phyloP scores from a whole-genome alignment of 2,329 filamentous ascomycete species.

The Juglanconis sp. region DNA sequence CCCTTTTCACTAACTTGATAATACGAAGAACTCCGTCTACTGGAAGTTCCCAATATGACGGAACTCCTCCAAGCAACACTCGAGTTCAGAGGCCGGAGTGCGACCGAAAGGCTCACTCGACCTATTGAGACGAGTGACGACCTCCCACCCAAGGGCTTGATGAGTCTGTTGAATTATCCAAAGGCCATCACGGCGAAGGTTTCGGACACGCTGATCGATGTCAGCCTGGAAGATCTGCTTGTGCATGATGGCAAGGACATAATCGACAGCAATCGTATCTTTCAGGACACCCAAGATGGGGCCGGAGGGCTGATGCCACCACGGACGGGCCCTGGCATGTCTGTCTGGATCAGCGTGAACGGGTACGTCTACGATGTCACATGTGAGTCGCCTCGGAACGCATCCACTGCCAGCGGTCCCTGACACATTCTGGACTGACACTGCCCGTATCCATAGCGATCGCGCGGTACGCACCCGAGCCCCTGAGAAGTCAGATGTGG shows the following conservation, averaged over 20 bases:
- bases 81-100: too few relatives aligned
- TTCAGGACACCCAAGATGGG: too few relatives aligned
- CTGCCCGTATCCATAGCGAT: not conserved
- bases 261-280: not conserved
- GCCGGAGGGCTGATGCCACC: too few relatives aligned
- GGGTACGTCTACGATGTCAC: not conserved
- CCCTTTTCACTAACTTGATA: too few relatives aligned
- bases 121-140: not conserved
- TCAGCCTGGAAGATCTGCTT: not conserved
- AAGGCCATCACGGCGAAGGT: slow-evolving; percentile 6
- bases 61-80: too few relatives aligned
- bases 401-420: too few relatives aligned
- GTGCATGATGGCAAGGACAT: not conserved
- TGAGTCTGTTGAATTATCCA: not conserved
- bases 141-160: not conserved
- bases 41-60: too few relatives aligned
- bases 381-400: not conserved
- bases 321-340: not conserved
- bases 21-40: too few relatives aligned
- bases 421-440: not conserved
- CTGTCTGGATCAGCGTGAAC: not conserved
- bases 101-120: too few relatives aligned
- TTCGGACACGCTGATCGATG: not conserved
- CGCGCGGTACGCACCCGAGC: not conserved
- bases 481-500: not conserved